phyloP scores from a whole-genome alignment of 2,329 filamentous ascomycete species.

The Lizonia empirigonia region DNA sequence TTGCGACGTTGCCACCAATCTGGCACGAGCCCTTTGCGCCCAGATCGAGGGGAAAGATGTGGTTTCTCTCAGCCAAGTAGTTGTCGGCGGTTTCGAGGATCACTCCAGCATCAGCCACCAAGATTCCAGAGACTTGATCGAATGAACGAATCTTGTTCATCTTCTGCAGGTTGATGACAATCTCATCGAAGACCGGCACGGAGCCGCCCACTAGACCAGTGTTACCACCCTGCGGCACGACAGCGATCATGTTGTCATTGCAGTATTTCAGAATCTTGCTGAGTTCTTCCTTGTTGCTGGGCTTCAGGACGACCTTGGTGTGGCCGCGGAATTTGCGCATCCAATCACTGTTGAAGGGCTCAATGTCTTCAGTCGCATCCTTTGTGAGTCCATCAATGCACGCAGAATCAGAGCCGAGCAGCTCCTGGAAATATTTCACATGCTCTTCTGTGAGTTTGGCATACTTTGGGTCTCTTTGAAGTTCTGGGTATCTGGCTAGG shows the following conservation, averaged over 20 bases:
- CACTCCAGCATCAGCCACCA: constrained; percentile 89
- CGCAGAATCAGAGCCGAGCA: constrained; percentile 80
- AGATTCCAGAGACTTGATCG: constrained; percentile 86
- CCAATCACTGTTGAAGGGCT: constrained; percentile 96
- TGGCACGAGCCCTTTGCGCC: constrained; percentile 97
- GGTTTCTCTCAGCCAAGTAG: constrained; percentile 78
- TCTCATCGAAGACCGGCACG: constrained; percentile 97
- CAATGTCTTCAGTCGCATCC: constrained; percentile 78
- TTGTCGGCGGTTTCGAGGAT: constrained; percentile 89
- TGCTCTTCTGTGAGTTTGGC: constrained; percentile 74
- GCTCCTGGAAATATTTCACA: constrained; percentile 77
- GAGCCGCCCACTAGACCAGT: constrained; percentile 94
- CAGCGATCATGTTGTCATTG: constrained; percentile 88
- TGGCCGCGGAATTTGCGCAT: constrained; percentile 98
- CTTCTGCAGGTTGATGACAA: constrained; percentile 85
- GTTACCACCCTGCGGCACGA: constrained; percentile 96
- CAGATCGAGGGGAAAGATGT: constrained; percentile 96
- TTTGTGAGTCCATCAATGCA: constrained; percentile 82
- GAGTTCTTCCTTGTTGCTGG: constrained; percentile 82
- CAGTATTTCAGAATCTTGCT: constrained; percentile 92
- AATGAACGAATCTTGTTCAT: constrained; percentile 94
- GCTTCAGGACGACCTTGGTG: constrained; percentile 84
- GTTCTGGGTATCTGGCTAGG: constrained; percentile 68
- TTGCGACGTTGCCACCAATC: constrained; percentile 92
- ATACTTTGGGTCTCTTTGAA: constrained; percentile 81